Conservation (phyloP, 352 stramenopile species). For the Globisporangium recalcitrans region DNA sequence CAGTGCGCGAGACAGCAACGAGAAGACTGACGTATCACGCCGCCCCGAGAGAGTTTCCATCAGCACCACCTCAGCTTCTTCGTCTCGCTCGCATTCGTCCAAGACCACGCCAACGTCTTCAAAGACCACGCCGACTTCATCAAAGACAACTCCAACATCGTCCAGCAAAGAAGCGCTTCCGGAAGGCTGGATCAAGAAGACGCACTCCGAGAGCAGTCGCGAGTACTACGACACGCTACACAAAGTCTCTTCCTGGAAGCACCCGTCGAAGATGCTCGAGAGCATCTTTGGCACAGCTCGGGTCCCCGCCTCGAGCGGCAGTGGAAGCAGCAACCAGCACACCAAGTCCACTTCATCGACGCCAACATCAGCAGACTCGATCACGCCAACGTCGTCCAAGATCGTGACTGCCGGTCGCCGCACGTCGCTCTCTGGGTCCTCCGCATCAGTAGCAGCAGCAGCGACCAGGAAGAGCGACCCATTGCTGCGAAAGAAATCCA, state of each 20-base stretch:
- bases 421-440: conserved; percentile 25
- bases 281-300: conserved; percentile 43
- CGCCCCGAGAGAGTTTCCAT: conserved; percentile 23
- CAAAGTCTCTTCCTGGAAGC: conserved; percentile 72
- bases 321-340: conserved; percentile 12
- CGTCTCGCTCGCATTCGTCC: conserved; percentile 3
- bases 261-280: conserved; percentile 54
- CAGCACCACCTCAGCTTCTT: conserved; percentile 3
- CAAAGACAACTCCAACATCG: conserved; percentile 15
- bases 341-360: conserved; percentile 11
- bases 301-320: neutral
- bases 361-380: conserved; percentile 31
- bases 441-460: conserved; percentile 22
- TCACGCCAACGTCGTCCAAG: conserved; percentile 34
- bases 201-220: conserved; percentile 62
- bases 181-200: conserved; percentile 65
- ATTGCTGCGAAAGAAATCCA: conserved; percentile 35
- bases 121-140: conserved; percentile 7
- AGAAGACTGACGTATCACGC: conserved; percentile 30
- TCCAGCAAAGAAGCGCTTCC: conserved; percentile 47
- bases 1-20: conserved; percentile 21
- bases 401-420: conserved; percentile 13
- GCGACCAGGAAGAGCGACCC: conserved; percentile 11
- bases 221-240: conserved; percentile 72
- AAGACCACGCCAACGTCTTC: conserved; percentile 1